Evolutionary conservation across 2,329 filamentous ascomycete genomes (phyloP).

Genomic region (Trichoderma aggressivum): DNA sequence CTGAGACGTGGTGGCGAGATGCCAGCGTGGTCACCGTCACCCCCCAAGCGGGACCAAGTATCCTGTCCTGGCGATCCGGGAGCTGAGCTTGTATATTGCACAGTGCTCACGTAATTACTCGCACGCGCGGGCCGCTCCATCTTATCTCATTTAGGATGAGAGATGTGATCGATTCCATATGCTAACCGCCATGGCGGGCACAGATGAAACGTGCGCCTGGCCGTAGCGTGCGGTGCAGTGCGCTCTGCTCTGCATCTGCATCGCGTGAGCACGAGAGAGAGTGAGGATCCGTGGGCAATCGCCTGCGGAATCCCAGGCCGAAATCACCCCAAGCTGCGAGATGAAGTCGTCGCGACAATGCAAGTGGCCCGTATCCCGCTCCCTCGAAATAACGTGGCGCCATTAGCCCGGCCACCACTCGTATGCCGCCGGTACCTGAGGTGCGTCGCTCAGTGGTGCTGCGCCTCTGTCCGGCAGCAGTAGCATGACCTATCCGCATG

Average conservation of each 20-base stretch:
- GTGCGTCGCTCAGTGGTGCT: neutral
- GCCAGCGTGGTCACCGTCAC: conserved; percentile 8
- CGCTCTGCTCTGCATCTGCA: neutral
- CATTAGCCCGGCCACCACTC: neutral
- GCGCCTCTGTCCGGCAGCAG: conserved; percentile 3
- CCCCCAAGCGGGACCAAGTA: conserved; percentile 3
- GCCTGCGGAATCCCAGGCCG: neutral
- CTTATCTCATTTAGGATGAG: conserved; percentile 14
- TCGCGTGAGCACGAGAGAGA: neutral
- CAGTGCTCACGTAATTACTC: conserved; percentile 11
- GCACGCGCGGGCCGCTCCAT: conserved; percentile 19
- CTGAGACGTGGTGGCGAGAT: neutral
- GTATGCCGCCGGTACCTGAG: neutral
- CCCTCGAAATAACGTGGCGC: neutral
- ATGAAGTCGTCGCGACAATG: neutral
- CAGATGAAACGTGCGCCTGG: conserved; percentile 1
- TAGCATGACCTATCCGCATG: conserved; percentile 1
- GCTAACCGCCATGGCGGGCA: conserved; percentile 10
- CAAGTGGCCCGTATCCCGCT: neutral
- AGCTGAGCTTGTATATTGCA: conserved; percentile 19
- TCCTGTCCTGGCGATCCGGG: conserved; percentile 17
- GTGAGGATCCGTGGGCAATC: neutral
- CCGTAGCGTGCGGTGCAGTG: neutral
- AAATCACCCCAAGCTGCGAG: neutral
- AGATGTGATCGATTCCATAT: conserved; percentile 18